Percentiles rank a stretch among this genome's conserved stretches.
Conservation (phyloP, 805 yeast species). For the Kodamaea jinghongensis region DNA sequence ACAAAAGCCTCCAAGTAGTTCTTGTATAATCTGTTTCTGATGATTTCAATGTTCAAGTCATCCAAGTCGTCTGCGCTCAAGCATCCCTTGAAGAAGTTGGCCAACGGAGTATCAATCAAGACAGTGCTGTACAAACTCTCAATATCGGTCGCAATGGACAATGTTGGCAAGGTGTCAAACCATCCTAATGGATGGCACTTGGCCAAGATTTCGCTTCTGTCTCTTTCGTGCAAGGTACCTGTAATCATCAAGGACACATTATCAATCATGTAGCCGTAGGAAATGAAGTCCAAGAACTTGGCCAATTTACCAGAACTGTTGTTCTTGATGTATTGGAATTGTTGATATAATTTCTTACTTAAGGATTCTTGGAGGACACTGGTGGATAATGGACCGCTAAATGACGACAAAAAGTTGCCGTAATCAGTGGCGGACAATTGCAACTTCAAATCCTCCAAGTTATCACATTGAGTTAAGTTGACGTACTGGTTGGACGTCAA, state of each 20-base stretch:
- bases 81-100: slow-evolving; percentile 92
- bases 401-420: slow-evolving; percentile 83
- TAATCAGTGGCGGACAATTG: slow-evolving; percentile 96
- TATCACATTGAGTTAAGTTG: slow-evolving; percentile 94
- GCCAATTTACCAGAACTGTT: slow-evolving; percentile 81
- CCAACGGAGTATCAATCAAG: slow-evolving; percentile 93
- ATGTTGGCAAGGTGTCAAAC: slow-evolving; percentile 95
- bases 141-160: slow-evolving; percentile 91
- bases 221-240: slow-evolving; percentile 94
- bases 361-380: slow-evolving; percentile 81
- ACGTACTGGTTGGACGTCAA: slow-evolving; percentile 76
- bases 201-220: slow-evolving; percentile 78
- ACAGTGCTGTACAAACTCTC: slow-evolving; percentile 92
- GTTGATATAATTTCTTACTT: slow-evolving; percentile 68
- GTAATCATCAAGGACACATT: slow-evolving; percentile 94
- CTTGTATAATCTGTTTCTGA: slow-evolving; percentile 86
- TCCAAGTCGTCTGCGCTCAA: slow-evolving; percentile 85
- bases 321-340: slow-evolving; percentile 79
- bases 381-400: slow-evolving; percentile 81
- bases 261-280: slow-evolving; percentile 98
- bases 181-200: slow-evolving; percentile 97
- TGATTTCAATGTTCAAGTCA: slow-evolving; percentile 92
- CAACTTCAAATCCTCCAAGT: slow-evolving; percentile 87
- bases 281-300: slow-evolving; percentile 85
- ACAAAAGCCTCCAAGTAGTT: slow-evolving; percentile 90